phyloP scores from a whole-genome alignment of 768 basidiomycete genomes.

The Ephemerocybe angulata region DNA sequence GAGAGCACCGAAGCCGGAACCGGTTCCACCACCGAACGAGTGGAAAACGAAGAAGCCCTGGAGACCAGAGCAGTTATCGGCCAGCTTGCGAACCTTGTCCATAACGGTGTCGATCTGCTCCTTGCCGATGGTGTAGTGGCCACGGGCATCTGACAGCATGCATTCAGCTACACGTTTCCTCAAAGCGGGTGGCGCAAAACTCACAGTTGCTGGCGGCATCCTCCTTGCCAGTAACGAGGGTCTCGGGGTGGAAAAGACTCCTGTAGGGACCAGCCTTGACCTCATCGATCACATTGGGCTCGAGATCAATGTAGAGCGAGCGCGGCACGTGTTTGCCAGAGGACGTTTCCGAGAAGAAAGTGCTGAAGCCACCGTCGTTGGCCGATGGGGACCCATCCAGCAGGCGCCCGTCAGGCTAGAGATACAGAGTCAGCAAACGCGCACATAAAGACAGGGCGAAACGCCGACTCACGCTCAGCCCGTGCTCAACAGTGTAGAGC shows the following conservation, averaged over 20 bases:
- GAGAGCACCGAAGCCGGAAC: slow-evolving; percentile 96
- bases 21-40: slow-evolving; percentile 98
- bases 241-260: slow-evolving; percentile 96
- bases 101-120: slow-evolving; percentile 95
- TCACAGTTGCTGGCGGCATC: slow-evolving; percentile 99
- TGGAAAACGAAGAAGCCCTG: slow-evolving; percentile 99
- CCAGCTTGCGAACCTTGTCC: slow-evolving; percentile 91
- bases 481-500: slow-evolving; percentile 97
- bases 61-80: slow-evolving; percentile 94
- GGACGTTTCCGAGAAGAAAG: slow-evolving; percentile 96
- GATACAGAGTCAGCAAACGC: slow-evolving; percentile 17
- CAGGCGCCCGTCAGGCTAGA: slow-evolving; percentile 88
- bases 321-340: slow-evolving; percentile 95
- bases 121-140: slow-evolving; percentile 98
- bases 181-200: slow-evolving; percentile 18
- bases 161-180: background rate
- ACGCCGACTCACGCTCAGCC: slow-evolving; percentile 81
- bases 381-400: slow-evolving; percentile 62
- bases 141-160: slow-evolving; percentile 74
- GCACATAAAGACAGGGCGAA: background rate
- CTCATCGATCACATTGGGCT: slow-evolving; percentile 94
- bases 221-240: slow-evolving; percentile 96
- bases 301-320: slow-evolving; percentile 93
- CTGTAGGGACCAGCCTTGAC: slow-evolving; percentile 91
- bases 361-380: slow-evolving; percentile 87